A percentile compares a stretch with the other conserved stretches of the same genome.
These are phyloP conservation scores for Aspergillus versicolor DNA, from an alignment of 2,329 filamentous ascomycete species.

Conservation along the genomic window DNA sequence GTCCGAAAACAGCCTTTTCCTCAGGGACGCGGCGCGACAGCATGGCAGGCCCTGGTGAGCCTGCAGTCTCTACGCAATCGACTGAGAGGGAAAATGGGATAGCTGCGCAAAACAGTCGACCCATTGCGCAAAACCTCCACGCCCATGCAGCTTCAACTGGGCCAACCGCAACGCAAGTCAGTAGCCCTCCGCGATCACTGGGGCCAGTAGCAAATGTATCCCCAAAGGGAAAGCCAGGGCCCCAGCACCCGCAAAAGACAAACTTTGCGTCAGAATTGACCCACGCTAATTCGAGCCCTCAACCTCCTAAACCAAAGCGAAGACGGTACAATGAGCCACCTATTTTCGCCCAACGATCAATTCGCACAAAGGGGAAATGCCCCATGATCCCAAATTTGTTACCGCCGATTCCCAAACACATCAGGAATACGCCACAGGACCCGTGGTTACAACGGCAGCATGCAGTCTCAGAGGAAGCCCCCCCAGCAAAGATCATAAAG, in stretches of 20 bases:
- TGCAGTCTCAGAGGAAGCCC: slow-evolving; percentile 16
- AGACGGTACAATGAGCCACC: slow-evolving; percentile 54
- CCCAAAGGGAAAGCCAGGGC: slow-evolving; percentile 11
- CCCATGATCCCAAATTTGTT: slow-evolving; percentile 42
- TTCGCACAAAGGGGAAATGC: slow-evolving; percentile 40
- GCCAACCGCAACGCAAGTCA: slow-evolving; percentile 16
- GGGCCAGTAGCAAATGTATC: slow-evolving; percentile 18
- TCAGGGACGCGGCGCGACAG: slow-evolving; percentile 31
- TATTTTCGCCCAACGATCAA: slow-evolving; percentile 49
- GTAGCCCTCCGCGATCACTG: slow-evolving; percentile 30
- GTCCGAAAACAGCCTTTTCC: slow-evolving; percentile 64
- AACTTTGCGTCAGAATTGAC: slow-evolving; percentile 22
- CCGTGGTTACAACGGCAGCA: slow-evolving; percentile 24
- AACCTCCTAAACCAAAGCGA: slow-evolving; percentile 49
- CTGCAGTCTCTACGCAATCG: slow-evolving; percentile 21
- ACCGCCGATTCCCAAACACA: slow-evolving; percentile 34
- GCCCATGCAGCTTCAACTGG: slow-evolving; percentile 15
- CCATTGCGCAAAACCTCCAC: slow-evolving; percentile 15
- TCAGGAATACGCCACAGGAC: slow-evolving; percentile 23
- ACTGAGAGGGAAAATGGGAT: slow-evolving; percentile 30
- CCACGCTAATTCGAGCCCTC: slow-evolving; percentile 21
- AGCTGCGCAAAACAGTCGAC: slow-evolving; percentile 24
- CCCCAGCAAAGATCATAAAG: slow-evolving; percentile 1
- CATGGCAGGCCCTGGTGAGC: slow-evolving; percentile 26
- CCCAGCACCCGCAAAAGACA: slow-evolving; percentile 22